Evolutionary conservation across 2,329 filamentous ascomycete species (phyloP), one percentile per base, ranked within the genome.

Genomic region (Talaromyces sp.): DNA sequence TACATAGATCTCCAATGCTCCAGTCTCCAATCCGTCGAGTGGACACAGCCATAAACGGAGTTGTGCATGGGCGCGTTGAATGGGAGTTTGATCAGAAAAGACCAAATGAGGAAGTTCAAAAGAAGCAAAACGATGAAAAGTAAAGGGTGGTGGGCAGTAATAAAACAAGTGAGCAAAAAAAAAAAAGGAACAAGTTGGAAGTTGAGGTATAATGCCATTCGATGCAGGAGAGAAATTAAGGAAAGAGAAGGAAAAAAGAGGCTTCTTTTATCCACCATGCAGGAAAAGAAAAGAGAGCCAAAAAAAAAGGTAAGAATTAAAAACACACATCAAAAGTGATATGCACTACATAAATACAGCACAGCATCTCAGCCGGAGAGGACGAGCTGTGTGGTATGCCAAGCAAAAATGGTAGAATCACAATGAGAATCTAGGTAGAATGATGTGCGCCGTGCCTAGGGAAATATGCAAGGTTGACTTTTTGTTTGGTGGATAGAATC

Each of bases 401-500:
- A 41, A 55, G 53, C n/a, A 24, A 13, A 4, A 3, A 17, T 46
- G 21, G 10, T 46, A 46, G 19, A 46, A 46, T 24, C 43, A 46
- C 43, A 46, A 24, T 19, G 43, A 24, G 21, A 46, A 46, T 46
- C 43, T 46, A 46, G 11, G 43, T 46, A 8, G 32, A 46, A 46
- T 21, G 7, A 24, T 24, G 17, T 46, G 19, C 43, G 43, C 43
- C 43, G 43, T 21, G 43, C 43, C 43, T 6, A 24, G 43, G 43
- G 11, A 46, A 24, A 46, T 24, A 46, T 46, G 43, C 43, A 10
- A 21, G 9, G 11, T 21, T 24, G 5, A 14, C 19, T 14, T 24
- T 35, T 24, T 24, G 26, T 56, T 17, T 27, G 7, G 19, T 41
- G 31, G 17, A 11, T 26, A 62, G 46, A 59, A 55, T 64, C 67